A percentile compares a stretch with the other conserved stretches of the same genome.
These are phyloP conservation scores for Plasmopara muralis DNA, from an alignment of 352 stramenopile genomes.

Conservation along the genomic window DNA sequence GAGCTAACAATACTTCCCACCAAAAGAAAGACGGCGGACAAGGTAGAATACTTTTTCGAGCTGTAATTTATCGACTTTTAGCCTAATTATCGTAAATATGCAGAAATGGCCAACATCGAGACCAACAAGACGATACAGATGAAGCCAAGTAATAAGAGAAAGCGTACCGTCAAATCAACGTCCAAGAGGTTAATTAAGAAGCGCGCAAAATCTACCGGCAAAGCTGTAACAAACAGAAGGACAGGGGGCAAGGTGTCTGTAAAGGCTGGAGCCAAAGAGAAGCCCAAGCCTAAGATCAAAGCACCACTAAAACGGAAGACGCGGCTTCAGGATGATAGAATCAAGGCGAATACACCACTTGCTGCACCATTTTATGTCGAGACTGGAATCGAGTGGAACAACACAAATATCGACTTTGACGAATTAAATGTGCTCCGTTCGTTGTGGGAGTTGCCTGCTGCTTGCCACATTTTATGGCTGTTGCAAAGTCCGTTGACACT, in stretches of 20 bases:
- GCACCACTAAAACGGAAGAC: slow-evolving; percentile 49
- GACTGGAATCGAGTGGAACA: slow-evolving; percentile 58
- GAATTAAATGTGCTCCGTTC: slow-evolving; percentile 50
- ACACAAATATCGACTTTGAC: slow-evolving; percentile 68
- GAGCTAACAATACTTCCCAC: slow-evolving; percentile 1
- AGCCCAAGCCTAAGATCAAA: slow-evolving; percentile 24
- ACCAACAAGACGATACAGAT: background rate
- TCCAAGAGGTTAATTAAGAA: slow-evolving; percentile 23
- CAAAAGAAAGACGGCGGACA: slow-evolving; percentile 1
- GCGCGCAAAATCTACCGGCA: slow-evolving; percentile 20
- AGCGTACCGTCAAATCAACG: background rate
- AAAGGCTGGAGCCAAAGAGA: slow-evolving; percentile 19
- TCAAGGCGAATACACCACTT: slow-evolving; percentile 52
- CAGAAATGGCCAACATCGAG: background rate
- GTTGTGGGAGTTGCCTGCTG: slow-evolving; percentile 71
- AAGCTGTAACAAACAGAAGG: slow-evolving; percentile 19
- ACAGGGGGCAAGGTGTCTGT: slow-evolving; percentile 4
- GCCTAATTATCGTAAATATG: slow-evolving; percentile 2
- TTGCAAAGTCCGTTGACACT: slow-evolving; percentile 74
- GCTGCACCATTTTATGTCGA: slow-evolving; percentile 62
- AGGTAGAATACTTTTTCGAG: slow-evolving; percentile 15
- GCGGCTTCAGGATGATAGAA: slow-evolving; percentile 48
- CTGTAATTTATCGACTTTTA: slow-evolving; percentile 18
- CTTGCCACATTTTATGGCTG: slow-evolving; percentile 80
- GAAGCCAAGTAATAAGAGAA: background rate